Base-by-base conservation (phyloP, 805 yeast species). In the Scheffersomyces amazonensis region DNA sequence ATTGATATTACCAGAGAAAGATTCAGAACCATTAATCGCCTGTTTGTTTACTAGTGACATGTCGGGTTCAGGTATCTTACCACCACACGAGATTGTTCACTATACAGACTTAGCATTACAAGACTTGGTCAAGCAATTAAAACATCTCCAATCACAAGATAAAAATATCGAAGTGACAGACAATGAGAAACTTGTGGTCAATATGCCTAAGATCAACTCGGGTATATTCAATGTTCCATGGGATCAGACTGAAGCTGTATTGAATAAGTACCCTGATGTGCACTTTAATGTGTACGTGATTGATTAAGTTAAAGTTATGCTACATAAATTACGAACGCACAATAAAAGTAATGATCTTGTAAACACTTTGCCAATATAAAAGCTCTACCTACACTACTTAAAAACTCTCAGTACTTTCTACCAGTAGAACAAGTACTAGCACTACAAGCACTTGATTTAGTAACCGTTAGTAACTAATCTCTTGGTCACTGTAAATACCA, bases 141-240 rank as follows among this genome's bases (percentile, higher is more conserved):
- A 40, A 3, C 34, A 37, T 7, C 30, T 30, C 13, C 25, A 19
- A 11, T 18, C 36, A 18, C 29, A 20, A 21, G 28, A 13, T 7
- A 19, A 18, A 4, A 40, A 31, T 28, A 31, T 20, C 20, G 32
- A 38, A n/a, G 31, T 42, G 4, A 46, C 44, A 15, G 30, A 31
- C 3, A 42, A 41, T n/a, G 44, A 42, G 9, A 42, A 54, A 2
- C 34, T 42, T 11, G 45, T 54, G 12, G 52, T 86, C 2, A 71
- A 71, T 45, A 76, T 87, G 83, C 95, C 96, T 16, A 73, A 74
- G 56, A 87, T 87, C 47, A 87, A 87, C 49, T 75, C 91, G 21
- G 95, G 95, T 0, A 75, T 87, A 2, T 87, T 87, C 56, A 73
- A 73, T 1, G 89, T 85, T 6, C 93, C 95, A 0, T 87, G 95